Conservation (phyloP, 108 stramenopile genomes). For the Fistulifera pelliculosa region DNA sequence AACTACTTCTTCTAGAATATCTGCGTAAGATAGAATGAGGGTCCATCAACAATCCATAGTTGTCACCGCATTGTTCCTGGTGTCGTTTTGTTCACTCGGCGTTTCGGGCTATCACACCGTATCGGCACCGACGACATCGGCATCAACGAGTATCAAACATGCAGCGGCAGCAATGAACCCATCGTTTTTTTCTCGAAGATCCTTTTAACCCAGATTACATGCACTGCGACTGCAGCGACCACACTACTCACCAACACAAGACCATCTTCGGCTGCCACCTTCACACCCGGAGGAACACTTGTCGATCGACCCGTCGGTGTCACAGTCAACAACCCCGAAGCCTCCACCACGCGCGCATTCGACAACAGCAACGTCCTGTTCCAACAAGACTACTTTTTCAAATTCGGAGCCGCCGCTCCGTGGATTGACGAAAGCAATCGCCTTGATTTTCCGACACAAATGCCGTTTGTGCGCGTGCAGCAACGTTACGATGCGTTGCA, state of each 20-base stretch:
- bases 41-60: no score
- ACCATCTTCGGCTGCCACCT: slow-evolving; percentile 10
- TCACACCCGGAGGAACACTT: slow-evolving; percentile 73
- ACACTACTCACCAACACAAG: neutral
- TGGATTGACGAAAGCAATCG: slow-evolving; percentile 45
- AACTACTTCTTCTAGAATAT: no score
- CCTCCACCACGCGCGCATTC: slow-evolving; percentile 36
- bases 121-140: no score
- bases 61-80: no score
- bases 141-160: no score
- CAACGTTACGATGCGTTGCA: slow-evolving; percentile 72
- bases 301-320: slow-evolving; percentile 60
- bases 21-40: no score
- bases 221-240: no score
- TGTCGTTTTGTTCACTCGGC: no score
- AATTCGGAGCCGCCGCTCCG: slow-evolving; percentile 62
- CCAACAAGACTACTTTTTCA: slow-evolving; percentile 68
- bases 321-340: slow-evolving; percentile 53
- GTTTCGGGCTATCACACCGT: no score
- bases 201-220: no score
- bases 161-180: no score
- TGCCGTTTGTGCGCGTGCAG: slow-evolving; percentile 63
- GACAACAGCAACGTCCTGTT: slow-evolving; percentile 79
- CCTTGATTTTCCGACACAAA: slow-evolving; percentile 57
- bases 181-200: no score